These are phyloP conservation scores for Biscogniauxia mediterranea DNA, from an alignment of 2,329 filamentous ascomycete species.

Conservation along the genomic window DNA sequence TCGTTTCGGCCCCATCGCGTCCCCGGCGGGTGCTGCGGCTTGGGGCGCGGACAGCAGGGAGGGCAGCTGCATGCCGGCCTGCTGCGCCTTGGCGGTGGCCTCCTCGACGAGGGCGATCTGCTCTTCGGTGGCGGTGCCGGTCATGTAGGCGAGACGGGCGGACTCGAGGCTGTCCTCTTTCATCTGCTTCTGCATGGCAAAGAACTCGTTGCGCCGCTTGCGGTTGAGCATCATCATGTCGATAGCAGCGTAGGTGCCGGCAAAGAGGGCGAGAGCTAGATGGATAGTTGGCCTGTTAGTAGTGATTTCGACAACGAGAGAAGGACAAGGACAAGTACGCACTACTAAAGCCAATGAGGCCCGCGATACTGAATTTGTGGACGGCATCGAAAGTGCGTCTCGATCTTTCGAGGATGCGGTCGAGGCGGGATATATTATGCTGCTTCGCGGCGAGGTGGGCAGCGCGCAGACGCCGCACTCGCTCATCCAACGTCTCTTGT, in stretches of 20 bases:
- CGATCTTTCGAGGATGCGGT: slow-evolving; percentile 47
- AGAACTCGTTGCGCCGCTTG: slow-evolving; percentile 57
- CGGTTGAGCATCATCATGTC: slow-evolving; percentile 63
- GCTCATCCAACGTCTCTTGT: slow-evolving; percentile 65
- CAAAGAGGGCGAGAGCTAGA: slow-evolving; percentile 52
- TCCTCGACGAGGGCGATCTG: slow-evolving; percentile 58
- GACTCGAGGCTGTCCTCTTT: slow-evolving; percentile 54
- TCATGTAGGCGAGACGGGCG: slow-evolving; percentile 60
- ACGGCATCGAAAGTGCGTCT: slow-evolving; percentile 54
- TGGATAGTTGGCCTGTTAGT: not conserved
- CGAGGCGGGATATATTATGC: slow-evolving; percentile 53
- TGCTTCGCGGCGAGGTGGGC: slow-evolving; percentile 66
- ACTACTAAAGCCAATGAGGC: slow-evolving; percentile 58
- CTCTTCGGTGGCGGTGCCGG: slow-evolving; percentile 54
- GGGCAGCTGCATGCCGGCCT: slow-evolving; percentile 47
- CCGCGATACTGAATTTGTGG: slow-evolving; percentile 54
- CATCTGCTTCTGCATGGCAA: slow-evolving; percentile 53
- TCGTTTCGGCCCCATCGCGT: slow-evolving; percentile 36
- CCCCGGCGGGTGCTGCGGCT: slow-evolving; percentile 19
- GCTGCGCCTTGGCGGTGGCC: slow-evolving; percentile 48
- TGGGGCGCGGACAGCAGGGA: slow-evolving; percentile 48
- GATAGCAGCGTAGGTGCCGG: slow-evolving; percentile 58
- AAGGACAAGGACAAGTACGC: slow-evolving; percentile 24
- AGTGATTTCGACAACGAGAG: not conserved
- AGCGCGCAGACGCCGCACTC: slow-evolving; percentile 65